phyloP scores from a whole-genome alignment of 495 filamentous ascomycete genomes.

The Parathielavia appendiculata region DNA sequence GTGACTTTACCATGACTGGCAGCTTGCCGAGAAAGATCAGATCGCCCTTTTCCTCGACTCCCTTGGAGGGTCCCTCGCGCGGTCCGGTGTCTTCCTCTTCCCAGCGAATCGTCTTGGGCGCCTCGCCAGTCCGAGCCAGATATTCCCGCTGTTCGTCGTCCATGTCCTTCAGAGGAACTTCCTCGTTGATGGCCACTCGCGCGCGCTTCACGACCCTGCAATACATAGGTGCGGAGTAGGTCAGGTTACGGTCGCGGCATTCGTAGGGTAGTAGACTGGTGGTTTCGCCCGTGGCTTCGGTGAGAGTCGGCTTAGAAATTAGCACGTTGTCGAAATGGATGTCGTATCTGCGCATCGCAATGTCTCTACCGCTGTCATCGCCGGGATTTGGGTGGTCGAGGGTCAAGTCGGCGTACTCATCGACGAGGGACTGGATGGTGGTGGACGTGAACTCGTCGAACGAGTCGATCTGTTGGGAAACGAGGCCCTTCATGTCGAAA shows the following conservation, averaged over 20 bases:
- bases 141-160: constrained; percentile 55
- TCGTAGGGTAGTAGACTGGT: constrained; percentile 82
- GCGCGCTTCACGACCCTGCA: constrained; percentile 75
- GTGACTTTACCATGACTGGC: constrained; percentile 95
- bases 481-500: constrained; percentile 90
- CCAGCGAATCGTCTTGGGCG: constrained; percentile 54
- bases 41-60: constrained; percentile 37
- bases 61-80: constrained; percentile 35
- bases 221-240: constrained; percentile 88
- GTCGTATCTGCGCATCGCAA: constrained; percentile 83
- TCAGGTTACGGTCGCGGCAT: constrained; percentile 88
- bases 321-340: constrained; percentile 83
- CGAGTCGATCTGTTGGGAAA: constrained; percentile 95
- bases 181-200: constrained; percentile 72
- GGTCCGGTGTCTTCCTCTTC: constrained; percentile 47
- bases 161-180: constrained; percentile 55
- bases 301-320: constrained; percentile 79
- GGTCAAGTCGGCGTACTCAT: constrained; percentile 80
- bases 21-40: constrained; percentile 84
- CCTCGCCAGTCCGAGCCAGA: constrained; percentile 43
- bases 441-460: constrained; percentile 94
- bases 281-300: constrained; percentile 84
- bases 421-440: constrained; percentile 87
- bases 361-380: constrained; percentile 62
- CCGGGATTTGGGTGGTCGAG: constrained; percentile 80